Percentiles rank a stretch among this genome's conserved stretches.
Evolutionary conservation across 805 yeast genomes (phyloP).

Genomic region (Dipodascus geniculatus): DNA sequence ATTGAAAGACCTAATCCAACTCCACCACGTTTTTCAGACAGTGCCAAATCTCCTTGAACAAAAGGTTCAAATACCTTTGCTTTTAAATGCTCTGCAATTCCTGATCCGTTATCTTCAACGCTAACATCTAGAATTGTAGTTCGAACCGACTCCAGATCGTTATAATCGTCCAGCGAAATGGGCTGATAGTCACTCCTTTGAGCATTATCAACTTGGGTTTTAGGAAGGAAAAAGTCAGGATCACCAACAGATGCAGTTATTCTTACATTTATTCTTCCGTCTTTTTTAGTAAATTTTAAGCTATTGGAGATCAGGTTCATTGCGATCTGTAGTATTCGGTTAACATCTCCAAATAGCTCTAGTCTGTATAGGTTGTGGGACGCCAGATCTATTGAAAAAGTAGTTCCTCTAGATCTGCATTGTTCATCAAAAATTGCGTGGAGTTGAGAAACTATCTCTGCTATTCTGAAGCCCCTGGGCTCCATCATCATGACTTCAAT

Average conservation of each 20-base stretch:
- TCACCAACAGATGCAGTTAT: background rate
- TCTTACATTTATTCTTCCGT: slow-evolving; percentile 21
- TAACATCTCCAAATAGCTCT: slow-evolving; percentile 73
- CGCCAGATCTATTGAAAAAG: slow-evolving; percentile 46
- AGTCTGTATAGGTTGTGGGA: slow-evolving; percentile 40
- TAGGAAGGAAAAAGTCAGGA: background rate
- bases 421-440: slow-evolving; percentile 57
- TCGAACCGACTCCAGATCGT: background rate
- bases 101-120: slow-evolving; percentile 87
- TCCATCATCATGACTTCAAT: slow-evolving; percentile 75
- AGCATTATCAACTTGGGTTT: background rate
- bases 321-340: slow-evolving; percentile 76
- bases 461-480: slow-evolving; percentile 59
- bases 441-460: slow-evolving; percentile 70
- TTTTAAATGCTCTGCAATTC: slow-evolving; percentile 70
- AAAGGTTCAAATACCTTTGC: slow-evolving; percentile 88
- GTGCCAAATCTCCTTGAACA: slow-evolving; percentile 91
- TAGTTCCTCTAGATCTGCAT: slow-evolving; percentile 52
- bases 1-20: slow-evolving; percentile 87
- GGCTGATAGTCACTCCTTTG: background rate
- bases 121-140: slow-evolving; percentile 30
- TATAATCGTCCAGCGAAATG: background rate
- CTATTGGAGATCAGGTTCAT: slow-evolving; percentile 88
- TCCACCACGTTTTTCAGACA: slow-evolving; percentile 86
- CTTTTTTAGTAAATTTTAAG: slow-evolving; percentile 76